These are phyloP conservation scores for Euphorbia pulcherrima DNA, from an alignment of 345 rosid genomes.

Conservation along the genomic window DNA sequence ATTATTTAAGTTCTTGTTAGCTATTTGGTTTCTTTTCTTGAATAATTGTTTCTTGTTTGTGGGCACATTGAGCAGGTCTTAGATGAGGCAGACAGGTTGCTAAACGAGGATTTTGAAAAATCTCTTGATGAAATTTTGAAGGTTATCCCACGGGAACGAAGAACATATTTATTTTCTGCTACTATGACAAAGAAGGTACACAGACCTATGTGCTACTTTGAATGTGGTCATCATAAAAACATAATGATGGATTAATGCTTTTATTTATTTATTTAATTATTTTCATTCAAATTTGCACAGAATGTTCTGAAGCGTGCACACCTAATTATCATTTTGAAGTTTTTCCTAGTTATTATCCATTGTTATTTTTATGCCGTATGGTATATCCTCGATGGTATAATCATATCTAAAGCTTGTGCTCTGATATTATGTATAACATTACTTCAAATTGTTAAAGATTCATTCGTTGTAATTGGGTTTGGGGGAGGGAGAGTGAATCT, in stretches of 20 bases:
- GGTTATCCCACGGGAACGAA: constrained; percentile 62
- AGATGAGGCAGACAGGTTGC: constrained; percentile 93
- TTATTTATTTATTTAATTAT: neutral
- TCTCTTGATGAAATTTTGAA: constrained; percentile 73
- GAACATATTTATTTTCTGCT: constrained; percentile 88
- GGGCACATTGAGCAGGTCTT: constrained; percentile 52
- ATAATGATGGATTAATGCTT: neutral
- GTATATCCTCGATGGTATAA: neutral
- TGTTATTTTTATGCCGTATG: neutral
- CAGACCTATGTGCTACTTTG: neutral
- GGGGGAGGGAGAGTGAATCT: neutral
- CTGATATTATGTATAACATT: neutral
- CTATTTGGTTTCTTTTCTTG: neutral
- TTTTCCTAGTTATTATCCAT: neutral
- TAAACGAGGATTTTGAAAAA: constrained; percentile 93
- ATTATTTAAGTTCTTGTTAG: neutral
- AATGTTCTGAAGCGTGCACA: neutral
- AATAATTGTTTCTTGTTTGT: neutral
- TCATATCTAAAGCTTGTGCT: neutral
- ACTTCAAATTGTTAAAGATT: neutral
- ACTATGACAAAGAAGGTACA: constrained; percentile 94
- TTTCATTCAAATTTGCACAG: neutral
- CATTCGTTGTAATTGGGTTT: neutral
- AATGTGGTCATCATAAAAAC: neutral
- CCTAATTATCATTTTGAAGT: neutral